These are phyloP conservation scores for Suillus alpinus DNA, from an alignment of 768 basidiomycete genomes.

Conservation along the genomic window DNA sequence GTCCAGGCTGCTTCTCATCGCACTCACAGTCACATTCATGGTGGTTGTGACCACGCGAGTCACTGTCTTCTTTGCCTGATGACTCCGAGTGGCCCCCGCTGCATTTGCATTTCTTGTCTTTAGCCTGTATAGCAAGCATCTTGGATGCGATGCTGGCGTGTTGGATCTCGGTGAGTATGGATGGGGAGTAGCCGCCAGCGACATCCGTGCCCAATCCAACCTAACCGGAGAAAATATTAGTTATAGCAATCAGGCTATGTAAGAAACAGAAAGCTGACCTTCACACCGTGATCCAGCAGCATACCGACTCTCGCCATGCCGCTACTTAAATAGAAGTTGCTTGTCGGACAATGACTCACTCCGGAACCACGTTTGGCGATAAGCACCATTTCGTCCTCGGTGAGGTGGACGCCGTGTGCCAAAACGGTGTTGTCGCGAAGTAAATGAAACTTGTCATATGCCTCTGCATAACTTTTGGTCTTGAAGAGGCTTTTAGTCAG, in stretches of 20 bases:
- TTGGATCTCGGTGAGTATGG: constrained; percentile 73
- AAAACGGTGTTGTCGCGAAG: constrained; percentile 79
- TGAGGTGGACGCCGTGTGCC: constrained; percentile 84
- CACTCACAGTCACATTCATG: constrained; percentile 3
- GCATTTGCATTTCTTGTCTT: constrained; percentile 8
- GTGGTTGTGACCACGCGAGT: constrained; percentile 1
- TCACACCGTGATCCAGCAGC: constrained; percentile 81
- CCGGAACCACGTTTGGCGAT: constrained; percentile 67
- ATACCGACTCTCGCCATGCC: constrained; percentile 79
- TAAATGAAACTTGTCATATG: constrained; percentile 80
- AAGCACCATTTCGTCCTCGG: constrained; percentile 67
- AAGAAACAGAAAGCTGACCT: constrained; percentile 45
- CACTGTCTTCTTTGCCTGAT: background rate
- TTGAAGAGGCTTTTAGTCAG: constrained; percentile 70
- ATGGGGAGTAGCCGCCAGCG: constrained; percentile 82
- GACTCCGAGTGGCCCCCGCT: background rate
- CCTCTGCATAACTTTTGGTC: constrained; percentile 64
- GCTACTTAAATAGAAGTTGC: constrained; percentile 88
- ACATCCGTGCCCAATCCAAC: constrained; percentile 95
- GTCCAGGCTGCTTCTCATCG: background rate
- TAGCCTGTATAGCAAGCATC: constrained; percentile 52
- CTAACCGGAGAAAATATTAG: constrained; percentile 35
- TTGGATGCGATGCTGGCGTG: constrained; percentile 82
- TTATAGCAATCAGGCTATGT: constrained; percentile 7
- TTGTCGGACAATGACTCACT: constrained; percentile 90